Conservation (phyloP, 148 eudicot genomes). For the Rhododendron griersonianum region DNA sequence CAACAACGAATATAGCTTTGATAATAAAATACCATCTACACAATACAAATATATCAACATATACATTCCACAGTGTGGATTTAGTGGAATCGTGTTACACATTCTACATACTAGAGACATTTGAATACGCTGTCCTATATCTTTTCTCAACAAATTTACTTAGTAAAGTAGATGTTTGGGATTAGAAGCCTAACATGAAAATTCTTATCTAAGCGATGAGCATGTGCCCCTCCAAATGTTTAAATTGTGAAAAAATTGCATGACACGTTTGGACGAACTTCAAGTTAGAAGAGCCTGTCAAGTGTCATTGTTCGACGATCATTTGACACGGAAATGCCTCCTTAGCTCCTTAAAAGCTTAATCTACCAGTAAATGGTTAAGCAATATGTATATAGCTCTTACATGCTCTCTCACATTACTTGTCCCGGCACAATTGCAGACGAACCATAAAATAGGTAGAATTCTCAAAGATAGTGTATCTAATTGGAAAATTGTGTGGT, state of each 20-base stretch:
- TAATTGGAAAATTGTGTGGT: neutral
- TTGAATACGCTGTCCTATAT: neutral
- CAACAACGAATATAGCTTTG: neutral
- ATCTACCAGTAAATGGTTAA: neutral
- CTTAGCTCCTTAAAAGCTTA: neutral
- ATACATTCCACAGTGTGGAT: neutral
- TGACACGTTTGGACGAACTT: neutral
- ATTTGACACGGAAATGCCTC: neutral
- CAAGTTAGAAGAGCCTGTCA: neutral
- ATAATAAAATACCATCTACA: neutral
- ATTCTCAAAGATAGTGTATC: neutral
- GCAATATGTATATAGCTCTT: neutral
- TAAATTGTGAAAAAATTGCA: neutral
- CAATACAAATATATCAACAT: neutral
- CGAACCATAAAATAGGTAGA: neutral
- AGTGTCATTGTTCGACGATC: neutral
- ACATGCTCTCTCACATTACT: neutral
- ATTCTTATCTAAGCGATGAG: neutral
- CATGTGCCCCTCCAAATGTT: neutral
- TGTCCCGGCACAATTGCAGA: neutral
- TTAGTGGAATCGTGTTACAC: neutral
- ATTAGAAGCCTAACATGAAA: neutral
- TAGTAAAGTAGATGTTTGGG: neutral
- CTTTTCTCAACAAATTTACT: neutral
- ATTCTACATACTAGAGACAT: neutral